Percentiles rank a stretch among this genome's conserved stretches.
phyloP scores from a whole-genome alignment of 1,284 basidiomycete species.

The Volvariella volvacea region DNA sequence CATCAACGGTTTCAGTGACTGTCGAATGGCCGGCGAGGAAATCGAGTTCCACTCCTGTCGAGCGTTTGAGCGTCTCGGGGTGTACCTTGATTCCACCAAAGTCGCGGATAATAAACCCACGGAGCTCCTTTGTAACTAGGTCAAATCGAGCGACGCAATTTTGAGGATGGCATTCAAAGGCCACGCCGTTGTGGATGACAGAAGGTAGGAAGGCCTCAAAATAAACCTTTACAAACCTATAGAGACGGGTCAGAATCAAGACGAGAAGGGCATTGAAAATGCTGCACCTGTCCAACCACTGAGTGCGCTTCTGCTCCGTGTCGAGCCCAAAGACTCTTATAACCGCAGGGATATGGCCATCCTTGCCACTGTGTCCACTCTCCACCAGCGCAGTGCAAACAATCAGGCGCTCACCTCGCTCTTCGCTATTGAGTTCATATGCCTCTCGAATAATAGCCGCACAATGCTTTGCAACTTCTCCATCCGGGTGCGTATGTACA shows the following conservation, averaged over 20 bases:
- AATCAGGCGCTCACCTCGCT: conserved; percentile 39
- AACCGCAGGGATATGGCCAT: conserved; percentile 35
- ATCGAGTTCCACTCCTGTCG: conserved; percentile 40
- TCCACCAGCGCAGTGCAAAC: conserved; percentile 49
- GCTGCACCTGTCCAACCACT: conserved; percentile 39
- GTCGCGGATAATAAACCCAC: conserved; percentile 46
- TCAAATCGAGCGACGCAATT: conserved; percentile 47
- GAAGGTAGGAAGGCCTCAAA: conserved; percentile 46
- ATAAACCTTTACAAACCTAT: conserved; percentile 39
- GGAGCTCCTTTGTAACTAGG: conserved; percentile 33
- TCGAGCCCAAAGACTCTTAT: conserved; percentile 41
- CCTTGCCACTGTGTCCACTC: conserved; percentile 36
- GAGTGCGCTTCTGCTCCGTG: conserved; percentile 36
- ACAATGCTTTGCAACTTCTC: conserved; percentile 45
- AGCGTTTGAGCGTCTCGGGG: conserved; percentile 33
- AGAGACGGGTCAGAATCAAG: conserved; percentile 1
- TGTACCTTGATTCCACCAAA: conserved; percentile 49
- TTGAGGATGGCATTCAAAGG: conserved; percentile 50
- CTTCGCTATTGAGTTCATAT: conserved; percentile 38
- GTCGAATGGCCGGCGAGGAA: conserved; percentile 41
- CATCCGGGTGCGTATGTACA: conserved; percentile 35
- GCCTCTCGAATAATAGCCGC: conserved; percentile 44
- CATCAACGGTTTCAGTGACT: conserved; percentile 38
- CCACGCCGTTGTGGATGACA: conserved; percentile 43
- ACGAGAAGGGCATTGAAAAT: not conserved